Evolutionary conservation across 2,329 filamentous ascomycete genomes (phyloP).

Genomic region (Penicillium crustosum): DNA sequence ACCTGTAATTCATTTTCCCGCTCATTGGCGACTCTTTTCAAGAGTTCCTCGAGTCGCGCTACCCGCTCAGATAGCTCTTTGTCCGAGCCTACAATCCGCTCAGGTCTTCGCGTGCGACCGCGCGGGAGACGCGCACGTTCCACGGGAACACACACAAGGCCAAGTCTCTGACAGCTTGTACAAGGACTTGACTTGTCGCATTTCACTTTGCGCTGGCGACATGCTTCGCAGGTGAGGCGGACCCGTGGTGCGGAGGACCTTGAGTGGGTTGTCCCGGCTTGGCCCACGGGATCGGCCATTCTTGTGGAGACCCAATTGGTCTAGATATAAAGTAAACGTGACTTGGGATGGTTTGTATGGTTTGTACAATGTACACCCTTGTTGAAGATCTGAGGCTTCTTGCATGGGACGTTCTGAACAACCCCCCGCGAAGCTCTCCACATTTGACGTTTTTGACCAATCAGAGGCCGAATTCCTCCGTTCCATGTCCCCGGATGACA

Average conservation of each 20-base stretch:
- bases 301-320: background rate
- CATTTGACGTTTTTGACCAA: background rate
- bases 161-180: constrained; percentile 30
- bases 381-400: background rate
- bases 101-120: constrained; percentile 27
- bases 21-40: constrained; percentile 19
- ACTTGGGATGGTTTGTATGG: background rate
- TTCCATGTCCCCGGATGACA: background rate
- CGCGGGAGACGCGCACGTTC: constrained; percentile 35
- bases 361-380: background rate
- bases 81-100: constrained; percentile 14
- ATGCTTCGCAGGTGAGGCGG: constrained; percentile 33
- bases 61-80: constrained; percentile 26
- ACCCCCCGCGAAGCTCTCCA: background rate
- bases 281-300: constrained; percentile 1
- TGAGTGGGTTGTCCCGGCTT: background rate
- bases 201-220: constrained; percentile 35
- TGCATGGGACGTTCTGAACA: background rate
- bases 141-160: constrained; percentile 30
- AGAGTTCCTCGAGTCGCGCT: constrained; percentile 26
- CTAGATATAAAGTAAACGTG: background rate
- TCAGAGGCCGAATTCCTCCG: background rate
- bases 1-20: background rate
- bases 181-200: constrained; percentile 37
- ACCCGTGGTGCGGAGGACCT: constrained; percentile 24